Conservation (phyloP, 495 filamentous ascomycete species). For the Aspergillus steynii region DNA sequence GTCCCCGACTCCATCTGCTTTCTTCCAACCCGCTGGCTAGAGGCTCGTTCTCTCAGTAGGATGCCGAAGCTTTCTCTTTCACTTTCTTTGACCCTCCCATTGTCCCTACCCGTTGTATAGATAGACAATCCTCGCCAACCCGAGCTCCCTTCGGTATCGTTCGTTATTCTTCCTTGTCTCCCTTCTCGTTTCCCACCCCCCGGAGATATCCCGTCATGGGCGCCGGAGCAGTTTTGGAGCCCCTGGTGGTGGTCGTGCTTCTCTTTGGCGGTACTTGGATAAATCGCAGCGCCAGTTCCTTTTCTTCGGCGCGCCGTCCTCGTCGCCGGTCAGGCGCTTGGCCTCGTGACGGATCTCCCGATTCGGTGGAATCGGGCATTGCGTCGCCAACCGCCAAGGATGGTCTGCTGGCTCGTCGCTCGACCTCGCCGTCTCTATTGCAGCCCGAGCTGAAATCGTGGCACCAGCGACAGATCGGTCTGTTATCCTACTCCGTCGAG, state of each 20-base stretch:
- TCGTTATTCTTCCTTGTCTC: too few species aligned
- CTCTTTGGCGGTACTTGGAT: conserved; percentile 63
- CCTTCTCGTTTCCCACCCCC: neutral
- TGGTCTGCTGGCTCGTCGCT: conserved; percentile 25
- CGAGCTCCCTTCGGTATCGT: neutral
- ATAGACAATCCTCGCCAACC: neutral
- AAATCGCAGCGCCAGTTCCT: conserved; percentile 40
- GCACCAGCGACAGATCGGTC: conserved; percentile 43
- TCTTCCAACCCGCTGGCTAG: neutral
- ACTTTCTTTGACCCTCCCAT: neutral
- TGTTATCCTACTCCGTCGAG: conserved; percentile 31
- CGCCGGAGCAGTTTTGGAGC: conserved; percentile 52
- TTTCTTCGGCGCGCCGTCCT: conserved; percentile 9
- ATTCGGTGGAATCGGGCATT: conserved; percentile 33
- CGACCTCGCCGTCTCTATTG: conserved; percentile 29
- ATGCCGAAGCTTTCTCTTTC: neutral
- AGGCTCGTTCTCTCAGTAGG: neutral
- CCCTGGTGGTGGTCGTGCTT: conserved; percentile 53
- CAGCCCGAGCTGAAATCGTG: conserved; percentile 33
- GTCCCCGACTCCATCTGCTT: neutral
- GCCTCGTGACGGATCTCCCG: conserved; percentile 26
- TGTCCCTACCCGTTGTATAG: neutral
- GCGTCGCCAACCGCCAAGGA: conserved; percentile 33
- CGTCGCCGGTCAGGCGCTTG: conserved; percentile 23
- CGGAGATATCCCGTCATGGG: conserved; percentile 39